phyloP scores from a whole-genome alignment of 805 yeast genomes.

The Lachancea nothofagi region DNA sequence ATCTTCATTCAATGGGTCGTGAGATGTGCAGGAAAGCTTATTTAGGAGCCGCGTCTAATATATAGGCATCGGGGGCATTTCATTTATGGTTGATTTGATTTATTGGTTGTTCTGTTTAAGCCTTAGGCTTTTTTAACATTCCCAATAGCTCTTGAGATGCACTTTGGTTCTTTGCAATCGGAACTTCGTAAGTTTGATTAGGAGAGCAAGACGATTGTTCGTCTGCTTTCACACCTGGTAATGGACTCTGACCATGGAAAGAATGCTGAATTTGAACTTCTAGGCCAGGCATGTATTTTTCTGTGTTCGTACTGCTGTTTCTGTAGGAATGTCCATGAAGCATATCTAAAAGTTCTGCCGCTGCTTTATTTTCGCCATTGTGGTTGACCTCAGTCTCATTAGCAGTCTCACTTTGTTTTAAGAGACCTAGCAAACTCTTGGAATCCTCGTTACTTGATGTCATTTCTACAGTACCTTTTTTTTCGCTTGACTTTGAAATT shows the following conservation, averaged over 20 bases:
- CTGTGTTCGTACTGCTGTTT: not conserved
- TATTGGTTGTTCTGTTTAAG: not conserved
- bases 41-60: too few relatives aligned
- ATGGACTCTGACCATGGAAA: not conserved
- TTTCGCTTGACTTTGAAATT: too few relatives aligned
- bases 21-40: too few relatives aligned
- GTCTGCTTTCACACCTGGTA: not conserved
- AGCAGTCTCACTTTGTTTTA: not conserved
- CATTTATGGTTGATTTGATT: too few relatives aligned
- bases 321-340: not conserved
- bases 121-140: constrained; percentile 17
- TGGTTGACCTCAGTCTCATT: not conserved
- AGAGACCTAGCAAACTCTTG: not conserved
- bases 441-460: too few relatives aligned
- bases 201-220: not conserved
- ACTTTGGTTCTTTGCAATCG: constrained; percentile 6
- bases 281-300: not conserved
- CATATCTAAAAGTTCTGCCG: not conserved
- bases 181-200: not conserved
- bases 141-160: constrained; percentile 20
- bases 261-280: not conserved
- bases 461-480: too few relatives aligned
- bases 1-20: too few relatives aligned
- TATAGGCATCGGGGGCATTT: too few relatives aligned
- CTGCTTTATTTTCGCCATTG: not conserved